Percentiles rank a stretch among this genome's conserved stretches.
phyloP scores from a whole-genome alignment of 2,329 filamentous ascomycete genomes.

The Atkinsonella texensis region DNA sequence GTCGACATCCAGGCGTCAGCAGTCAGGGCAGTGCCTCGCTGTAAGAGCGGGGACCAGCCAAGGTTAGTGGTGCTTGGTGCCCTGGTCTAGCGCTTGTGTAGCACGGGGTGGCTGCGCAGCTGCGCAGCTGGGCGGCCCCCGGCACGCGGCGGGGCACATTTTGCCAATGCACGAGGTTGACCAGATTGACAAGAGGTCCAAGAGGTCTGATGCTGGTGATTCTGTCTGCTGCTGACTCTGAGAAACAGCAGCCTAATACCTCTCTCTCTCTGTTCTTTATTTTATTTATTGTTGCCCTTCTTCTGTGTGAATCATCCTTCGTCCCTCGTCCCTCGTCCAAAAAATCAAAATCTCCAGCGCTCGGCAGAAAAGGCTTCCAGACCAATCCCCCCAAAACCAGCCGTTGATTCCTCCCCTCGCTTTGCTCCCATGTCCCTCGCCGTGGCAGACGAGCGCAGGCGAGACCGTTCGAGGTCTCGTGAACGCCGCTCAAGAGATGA shows the following conservation, averaged over 20 bases:
- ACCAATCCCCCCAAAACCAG: neutral
- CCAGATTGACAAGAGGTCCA: too few relatives aligned
- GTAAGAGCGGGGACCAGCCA: neutral
- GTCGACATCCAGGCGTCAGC: too few relatives aligned
- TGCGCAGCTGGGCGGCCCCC: too few relatives aligned
- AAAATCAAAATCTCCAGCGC: neutral
- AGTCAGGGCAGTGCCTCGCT: neutral
- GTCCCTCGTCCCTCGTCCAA: neutral
- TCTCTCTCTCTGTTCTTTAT: too few relatives aligned
- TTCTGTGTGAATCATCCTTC: neutral
- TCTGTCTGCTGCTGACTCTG: too few relatives aligned
- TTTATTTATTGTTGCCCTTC: too few relatives aligned
- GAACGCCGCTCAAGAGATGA: conserved; percentile 22
- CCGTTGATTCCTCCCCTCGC: neutral
- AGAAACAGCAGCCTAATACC: too few relatives aligned
- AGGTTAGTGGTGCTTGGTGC: neutral
- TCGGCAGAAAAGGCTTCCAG: neutral
- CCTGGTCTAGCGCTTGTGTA: neutral
- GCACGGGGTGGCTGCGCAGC: too few relatives aligned
- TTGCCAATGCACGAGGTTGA: too few relatives aligned
- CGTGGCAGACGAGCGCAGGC: conserved; percentile 31
- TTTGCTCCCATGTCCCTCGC: conserved; percentile 35
- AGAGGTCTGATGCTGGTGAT: too few relatives aligned
- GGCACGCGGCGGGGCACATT: too few relatives aligned
- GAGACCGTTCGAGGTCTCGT: conserved; percentile 33